phyloP scores from a whole-genome alignment of 768 basidiomycete species.

The Coprinopsis marcescibilis region DNA sequence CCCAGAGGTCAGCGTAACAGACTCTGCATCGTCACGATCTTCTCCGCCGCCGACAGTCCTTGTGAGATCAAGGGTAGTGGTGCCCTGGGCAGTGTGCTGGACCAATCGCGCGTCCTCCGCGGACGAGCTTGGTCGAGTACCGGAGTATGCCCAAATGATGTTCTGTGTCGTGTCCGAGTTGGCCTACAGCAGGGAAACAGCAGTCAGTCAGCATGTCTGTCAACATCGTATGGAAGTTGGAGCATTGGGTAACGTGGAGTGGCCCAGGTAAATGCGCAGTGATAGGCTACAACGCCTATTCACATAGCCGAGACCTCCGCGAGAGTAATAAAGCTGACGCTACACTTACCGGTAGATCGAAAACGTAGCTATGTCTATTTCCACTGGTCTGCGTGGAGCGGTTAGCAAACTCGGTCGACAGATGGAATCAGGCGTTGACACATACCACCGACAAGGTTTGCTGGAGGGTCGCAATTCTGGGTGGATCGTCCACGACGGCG shows the following conservation, averaged over 20 bases:
- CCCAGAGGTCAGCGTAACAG: conserved; percentile 36
- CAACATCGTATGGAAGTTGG: too few relatives aligned
- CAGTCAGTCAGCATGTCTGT: too few relatives aligned
- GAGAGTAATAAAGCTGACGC: neutral
- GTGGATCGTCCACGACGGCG: conserved; percentile 45
- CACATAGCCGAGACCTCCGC: neutral
- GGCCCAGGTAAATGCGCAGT: too few relatives aligned
- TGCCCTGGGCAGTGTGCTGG: conserved; percentile 43
- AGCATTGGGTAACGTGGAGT: too few relatives aligned
- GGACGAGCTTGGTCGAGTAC: conserved; percentile 39
- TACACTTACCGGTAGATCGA: conserved; percentile 41
- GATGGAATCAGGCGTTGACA: neutral
- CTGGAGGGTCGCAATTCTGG: conserved; percentile 40
- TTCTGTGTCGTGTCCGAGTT: conserved; percentile 33
- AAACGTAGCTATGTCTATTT: conserved; percentile 40
- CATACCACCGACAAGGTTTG: conserved; percentile 34
- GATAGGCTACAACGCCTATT: neutral
- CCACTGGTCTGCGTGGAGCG: conserved; percentile 15
- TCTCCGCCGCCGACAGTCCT: conserved; percentile 21
- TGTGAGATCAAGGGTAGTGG: conserved; percentile 41
- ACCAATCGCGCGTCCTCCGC: conserved; percentile 38
- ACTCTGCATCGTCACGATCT: conserved; percentile 11
- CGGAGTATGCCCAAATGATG: conserved; percentile 59
- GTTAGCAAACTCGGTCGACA: neutral
- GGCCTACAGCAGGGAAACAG: conserved; percentile 25